Base-by-base conservation (phyloP, 2,329 filamentous ascomycete genomes). In the Daldinia sp. region DNA sequence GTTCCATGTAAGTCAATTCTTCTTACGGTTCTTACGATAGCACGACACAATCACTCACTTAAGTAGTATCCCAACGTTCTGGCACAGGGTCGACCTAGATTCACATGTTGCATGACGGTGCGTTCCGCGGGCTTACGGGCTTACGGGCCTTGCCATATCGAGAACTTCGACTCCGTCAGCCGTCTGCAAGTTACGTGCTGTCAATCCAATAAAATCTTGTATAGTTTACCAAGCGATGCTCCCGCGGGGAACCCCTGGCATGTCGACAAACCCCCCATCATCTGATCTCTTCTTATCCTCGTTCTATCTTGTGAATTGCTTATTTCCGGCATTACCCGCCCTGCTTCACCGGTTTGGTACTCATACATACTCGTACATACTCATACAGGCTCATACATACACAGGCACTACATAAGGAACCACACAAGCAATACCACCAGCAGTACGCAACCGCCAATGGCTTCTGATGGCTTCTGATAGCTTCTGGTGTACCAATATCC, bases 271-370 rank as follows among this genome's bases (percentile, higher is more conserved):
- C 58, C 50, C 32, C 13, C 45, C 64, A 59, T 67, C 58, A 58
- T 56, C 56, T 61, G 59, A 63, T 65, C 52, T 63, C 45, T 51
- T 55, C 48, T 52, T 50, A 50, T 53, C 45, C 58, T 29, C 25
- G n/a, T 39, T 30, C 50, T 29, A 39, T 55, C 23, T 41, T 15
- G 34, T 32, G 34, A 39, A 32, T 25, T 27, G 30, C 39, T 54
- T 66, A 68, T 66, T 65, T 63, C 63, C 63, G 65, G 25, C 63
- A 48, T 60, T 51, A 55, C 53, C 51, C 57, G 34, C 7, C 47
- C n/a, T n/a, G 29, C 65, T 59, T 63, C 57, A 53, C 63, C 59
- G 59, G 56, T 61, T 30, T 63, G 50, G 29, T 48, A 30, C 23
- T 48, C 45, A 8, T 32, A 58, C 32, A 39, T 49, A 37, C 4